phyloP scores from a whole-genome alignment of 208 protist genomes.

The Trypanosoma vivax region DNA sequence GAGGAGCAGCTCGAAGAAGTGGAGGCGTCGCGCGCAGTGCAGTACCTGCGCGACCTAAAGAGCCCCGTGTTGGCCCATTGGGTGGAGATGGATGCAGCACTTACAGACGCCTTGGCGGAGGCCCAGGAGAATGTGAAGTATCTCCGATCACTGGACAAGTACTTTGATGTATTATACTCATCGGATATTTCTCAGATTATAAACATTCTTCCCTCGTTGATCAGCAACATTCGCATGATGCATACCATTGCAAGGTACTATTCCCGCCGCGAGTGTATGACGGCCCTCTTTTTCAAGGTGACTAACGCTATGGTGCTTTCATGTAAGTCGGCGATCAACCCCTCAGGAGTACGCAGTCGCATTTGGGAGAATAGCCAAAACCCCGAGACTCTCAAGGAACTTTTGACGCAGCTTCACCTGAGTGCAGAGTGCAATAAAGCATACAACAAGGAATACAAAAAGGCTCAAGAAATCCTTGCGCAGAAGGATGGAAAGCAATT shows the following conservation, averaged over 20 bases:
- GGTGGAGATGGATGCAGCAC: conserved; percentile 76
- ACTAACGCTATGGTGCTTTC: conserved; percentile 94
- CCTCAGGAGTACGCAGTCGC: conserved; percentile 68
- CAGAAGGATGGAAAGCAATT: conserved; percentile 76
- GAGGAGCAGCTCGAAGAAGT: conserved; percentile 83
- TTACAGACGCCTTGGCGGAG: conserved; percentile 95
- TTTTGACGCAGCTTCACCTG: conserved; percentile 75
- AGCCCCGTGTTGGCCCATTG: conserved; percentile 82
- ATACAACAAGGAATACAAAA: conserved; percentile 92
- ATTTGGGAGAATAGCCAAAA: conserved; percentile 91
- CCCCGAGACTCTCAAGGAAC: conserved; percentile 56
- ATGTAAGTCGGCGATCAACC: conserved; percentile 91
- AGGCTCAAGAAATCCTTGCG: conserved; percentile 83
- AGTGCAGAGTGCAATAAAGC: conserved; percentile 90
- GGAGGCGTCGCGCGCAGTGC: conserved; percentile 70
- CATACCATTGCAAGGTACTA: conserved; percentile 96
- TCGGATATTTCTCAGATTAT: conserved; percentile 90
- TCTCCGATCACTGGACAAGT: conserved; percentile 94
- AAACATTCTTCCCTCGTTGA: conserved; percentile 91
- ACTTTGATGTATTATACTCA: conserved; percentile 95
- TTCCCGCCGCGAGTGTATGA: conserved; percentile 92
- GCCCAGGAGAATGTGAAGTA: conserved; percentile 98
- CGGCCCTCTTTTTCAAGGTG: conserved; percentile 95
- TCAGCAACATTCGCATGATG: conserved; percentile 96
- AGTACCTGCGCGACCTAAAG: conserved; percentile 85